Evolutionary conservation across 2,329 filamentous ascomycete genomes (phyloP).

Genomic region (Apiospora rasikravindrae): DNA sequence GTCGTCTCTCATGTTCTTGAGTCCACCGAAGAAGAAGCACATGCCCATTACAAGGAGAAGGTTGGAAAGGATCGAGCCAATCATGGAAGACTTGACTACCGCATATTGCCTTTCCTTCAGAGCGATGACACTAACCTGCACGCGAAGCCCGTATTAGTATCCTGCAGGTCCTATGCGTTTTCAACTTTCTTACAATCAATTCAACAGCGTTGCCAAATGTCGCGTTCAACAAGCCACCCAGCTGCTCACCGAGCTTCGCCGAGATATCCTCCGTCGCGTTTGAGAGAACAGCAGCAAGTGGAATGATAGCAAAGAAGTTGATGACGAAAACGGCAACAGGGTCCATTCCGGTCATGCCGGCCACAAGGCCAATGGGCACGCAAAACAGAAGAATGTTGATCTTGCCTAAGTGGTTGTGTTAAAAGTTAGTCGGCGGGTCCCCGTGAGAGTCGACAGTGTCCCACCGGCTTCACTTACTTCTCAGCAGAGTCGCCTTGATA

Average conservation of each 20-base stretch:
- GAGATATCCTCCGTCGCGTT: slow-evolving; percentile 82
- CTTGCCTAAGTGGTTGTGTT: slow-evolving; percentile 48
- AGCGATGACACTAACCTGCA: slow-evolving; percentile 88
- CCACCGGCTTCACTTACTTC: slow-evolving; percentile 52
- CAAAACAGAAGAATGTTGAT: slow-evolving; percentile 75
- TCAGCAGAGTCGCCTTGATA: slow-evolving; percentile 61
- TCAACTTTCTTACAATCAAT: slow-evolving; percentile 64
- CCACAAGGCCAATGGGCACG: slow-evolving; percentile 74
- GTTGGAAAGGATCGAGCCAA: slow-evolving; percentile 94
- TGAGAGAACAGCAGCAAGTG: slow-evolving; percentile 73
- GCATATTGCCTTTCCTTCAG: slow-evolving; percentile 85
- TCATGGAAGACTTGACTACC: slow-evolving; percentile 97
- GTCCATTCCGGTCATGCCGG: slow-evolving; percentile 66
- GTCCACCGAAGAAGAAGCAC: slow-evolving; percentile 78
- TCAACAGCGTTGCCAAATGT: slow-evolving; percentile 84
- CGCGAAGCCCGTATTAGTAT: slow-evolving; percentile 19
- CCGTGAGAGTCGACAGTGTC: neutral
- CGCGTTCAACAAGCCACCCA: slow-evolving; percentile 76
- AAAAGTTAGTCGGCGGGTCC: slow-evolving; percentile 22
- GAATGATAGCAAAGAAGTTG: slow-evolving; percentile 83
- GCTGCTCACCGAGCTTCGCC: slow-evolving; percentile 71
- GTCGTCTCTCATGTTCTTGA: slow-evolving; percentile 63
- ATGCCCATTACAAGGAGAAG: slow-evolving; percentile 85
- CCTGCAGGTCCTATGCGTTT: slow-evolving; percentile 20
- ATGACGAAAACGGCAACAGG: slow-evolving; percentile 73